Conservation (phyloP, 2,329 filamentous ascomycete species). For the Trichoderma pleuroti region DNA sequence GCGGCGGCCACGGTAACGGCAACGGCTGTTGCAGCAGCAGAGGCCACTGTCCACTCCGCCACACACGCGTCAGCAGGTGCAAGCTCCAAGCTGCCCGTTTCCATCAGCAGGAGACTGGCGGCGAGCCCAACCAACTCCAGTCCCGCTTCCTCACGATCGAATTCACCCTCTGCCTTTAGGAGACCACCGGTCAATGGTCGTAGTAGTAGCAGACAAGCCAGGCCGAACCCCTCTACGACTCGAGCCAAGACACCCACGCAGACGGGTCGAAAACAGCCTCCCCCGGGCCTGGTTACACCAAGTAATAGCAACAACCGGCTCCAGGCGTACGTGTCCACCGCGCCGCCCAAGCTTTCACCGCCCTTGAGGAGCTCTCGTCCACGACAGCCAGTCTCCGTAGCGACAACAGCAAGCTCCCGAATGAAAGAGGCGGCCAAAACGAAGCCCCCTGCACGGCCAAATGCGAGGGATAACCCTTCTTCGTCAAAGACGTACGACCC, state of each 20-base stretch:
- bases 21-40: conserved; percentile 6
- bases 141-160: conserved; percentile 52
- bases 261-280: conserved; percentile 38
- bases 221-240: conserved; percentile 37
- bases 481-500: conserved; percentile 38
- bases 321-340: conserved; percentile 69
- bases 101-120: conserved; percentile 40
- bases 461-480: conserved; percentile 23
- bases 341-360: conserved; percentile 69
- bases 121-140: conserved; percentile 43
- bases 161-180: conserved; percentile 50
- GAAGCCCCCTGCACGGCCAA: conserved; percentile 40
- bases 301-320: conserved; percentile 58
- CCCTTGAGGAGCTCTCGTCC: conserved; percentile 76
- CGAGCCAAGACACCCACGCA: conserved; percentile 40
- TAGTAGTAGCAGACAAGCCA: conserved; percentile 31
- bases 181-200: conserved; percentile 39
- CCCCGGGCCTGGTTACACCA: conserved; percentile 42
- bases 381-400: conserved; percentile 72
- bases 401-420: conserved; percentile 67
- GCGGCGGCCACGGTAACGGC: conserved; percentile 1
- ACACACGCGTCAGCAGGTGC: conserved; percentile 26
- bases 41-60: conserved; percentile 23
- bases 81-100: conserved; percentile 45
- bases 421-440: conserved; percentile 61